phyloP scores from a whole-genome alignment of 192 early-diverging fungal species.

The Mortierella alpina region DNA sequence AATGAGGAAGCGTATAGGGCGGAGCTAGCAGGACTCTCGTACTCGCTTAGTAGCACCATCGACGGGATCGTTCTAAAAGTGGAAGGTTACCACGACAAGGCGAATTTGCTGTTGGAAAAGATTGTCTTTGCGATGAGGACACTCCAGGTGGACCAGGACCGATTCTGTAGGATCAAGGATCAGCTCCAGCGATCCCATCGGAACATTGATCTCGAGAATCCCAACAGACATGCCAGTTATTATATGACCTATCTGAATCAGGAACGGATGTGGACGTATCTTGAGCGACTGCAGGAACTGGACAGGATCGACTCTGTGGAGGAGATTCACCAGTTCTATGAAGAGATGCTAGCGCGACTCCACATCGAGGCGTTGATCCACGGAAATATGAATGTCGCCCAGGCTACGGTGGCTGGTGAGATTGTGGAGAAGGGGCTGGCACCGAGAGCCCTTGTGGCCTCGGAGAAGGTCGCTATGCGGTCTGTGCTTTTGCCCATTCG shows the following conservation, averaged over 20 bases:
- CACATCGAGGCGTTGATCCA: slow-evolving; percentile 82
- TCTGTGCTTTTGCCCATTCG: slow-evolving; percentile 51
- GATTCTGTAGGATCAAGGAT: slow-evolving; percentile 81
- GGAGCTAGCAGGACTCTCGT: slow-evolving; percentile 66
- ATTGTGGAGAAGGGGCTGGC: slow-evolving; percentile 64
- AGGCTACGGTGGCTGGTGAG: slow-evolving; percentile 65
- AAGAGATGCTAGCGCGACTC: slow-evolving; percentile 69
- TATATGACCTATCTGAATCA: slow-evolving; percentile 72
- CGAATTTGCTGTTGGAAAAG: slow-evolving; percentile 70
- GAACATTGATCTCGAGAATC: slow-evolving; percentile 76
- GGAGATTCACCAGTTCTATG: slow-evolving; percentile 74
- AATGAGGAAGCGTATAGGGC: slow-evolving; percentile 59
- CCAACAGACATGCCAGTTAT: slow-evolving; percentile 74
- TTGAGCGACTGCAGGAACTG: slow-evolving; percentile 76
- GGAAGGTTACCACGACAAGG: slow-evolving; percentile 88
- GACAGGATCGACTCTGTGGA: slow-evolving; percentile 60
- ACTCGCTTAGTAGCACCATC: slow-evolving; percentile 61
- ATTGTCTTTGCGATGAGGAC: slow-evolving; percentile 72
- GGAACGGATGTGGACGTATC: slow-evolving; percentile 75
- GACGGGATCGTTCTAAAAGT: slow-evolving; percentile 70
- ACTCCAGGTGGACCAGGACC: slow-evolving; percentile 63
- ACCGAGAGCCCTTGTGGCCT: slow-evolving; percentile 63
- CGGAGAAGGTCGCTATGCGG: slow-evolving; percentile 50
- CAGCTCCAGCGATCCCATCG: slow-evolving; percentile 69
- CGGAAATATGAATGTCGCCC: slow-evolving; percentile 75